Evolutionary conservation across 1,284 basidiomycete species (phyloP).

Genomic region (Tilletia walkeri): DNA sequence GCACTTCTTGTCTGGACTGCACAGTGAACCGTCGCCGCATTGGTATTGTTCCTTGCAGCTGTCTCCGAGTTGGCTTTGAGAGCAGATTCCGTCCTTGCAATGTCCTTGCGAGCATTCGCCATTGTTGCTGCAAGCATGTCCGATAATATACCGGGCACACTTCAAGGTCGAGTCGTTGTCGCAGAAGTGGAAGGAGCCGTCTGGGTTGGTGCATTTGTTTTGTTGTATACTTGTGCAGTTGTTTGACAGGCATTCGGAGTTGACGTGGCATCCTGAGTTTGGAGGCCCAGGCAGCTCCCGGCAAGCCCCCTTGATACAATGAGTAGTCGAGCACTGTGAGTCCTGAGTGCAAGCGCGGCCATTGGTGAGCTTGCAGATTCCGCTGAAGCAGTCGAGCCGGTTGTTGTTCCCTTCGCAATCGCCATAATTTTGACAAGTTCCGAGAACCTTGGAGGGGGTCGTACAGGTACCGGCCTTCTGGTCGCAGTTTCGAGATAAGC

Average conservation of each 20-base stretch:
- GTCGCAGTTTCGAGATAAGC: neutral
- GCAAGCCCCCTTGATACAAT: constrained; percentile 2
- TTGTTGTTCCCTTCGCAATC: neutral
- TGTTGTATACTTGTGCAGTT: neutral
- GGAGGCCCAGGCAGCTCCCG: neutral
- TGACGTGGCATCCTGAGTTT: neutral
- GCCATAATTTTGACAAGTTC: neutral
- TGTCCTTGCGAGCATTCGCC: neutral
- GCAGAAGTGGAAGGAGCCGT: neutral
- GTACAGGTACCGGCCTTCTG: neutral
- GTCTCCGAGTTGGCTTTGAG: neutral
- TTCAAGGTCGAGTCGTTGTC: neutral
- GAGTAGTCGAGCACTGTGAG: neutral
- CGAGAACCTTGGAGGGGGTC: neutral
- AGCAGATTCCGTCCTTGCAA: neutral
- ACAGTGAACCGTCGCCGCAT: neutral
- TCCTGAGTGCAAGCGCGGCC: neutral
- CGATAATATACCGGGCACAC: neutral
- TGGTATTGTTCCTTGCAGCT: neutral
- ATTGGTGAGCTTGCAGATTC: neutral
- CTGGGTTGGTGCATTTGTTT: neutral
- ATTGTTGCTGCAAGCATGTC: neutral
- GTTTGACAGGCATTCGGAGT: constrained; percentile 11
- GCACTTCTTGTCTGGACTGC: neutral
- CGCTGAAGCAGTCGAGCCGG: neutral